Evolutionary conservation across 352 stramenopile species (phyloP).

Genomic region (Phytophthora citrophthora): DNA sequence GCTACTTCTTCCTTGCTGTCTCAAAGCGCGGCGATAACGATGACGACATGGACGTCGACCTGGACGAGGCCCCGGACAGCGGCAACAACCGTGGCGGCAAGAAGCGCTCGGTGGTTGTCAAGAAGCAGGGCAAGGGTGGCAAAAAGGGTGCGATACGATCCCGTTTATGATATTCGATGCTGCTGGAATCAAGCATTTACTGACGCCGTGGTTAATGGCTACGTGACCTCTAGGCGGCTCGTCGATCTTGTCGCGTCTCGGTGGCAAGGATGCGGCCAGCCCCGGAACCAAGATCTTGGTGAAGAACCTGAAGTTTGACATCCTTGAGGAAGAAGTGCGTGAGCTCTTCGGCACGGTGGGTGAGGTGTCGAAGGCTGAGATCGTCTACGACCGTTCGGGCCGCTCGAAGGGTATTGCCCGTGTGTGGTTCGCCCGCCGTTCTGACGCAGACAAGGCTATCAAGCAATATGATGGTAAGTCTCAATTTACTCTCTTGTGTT

Average conservation of each 20-base stretch:
- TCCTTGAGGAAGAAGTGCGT: conserved; percentile 81
- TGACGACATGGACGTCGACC: conserved; percentile 70
- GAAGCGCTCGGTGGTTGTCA: conserved; percentile 64
- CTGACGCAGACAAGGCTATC: conserved; percentile 79
- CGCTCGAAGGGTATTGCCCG: conserved; percentile 81
- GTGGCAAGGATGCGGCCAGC: conserved; percentile 47
- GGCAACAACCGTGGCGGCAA: conserved; percentile 46
- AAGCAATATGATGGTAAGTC: conserved; percentile 81
- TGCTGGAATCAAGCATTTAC: not conserved
- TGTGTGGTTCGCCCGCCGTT: conserved; percentile 75
- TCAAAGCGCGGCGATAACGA: conserved; percentile 46
- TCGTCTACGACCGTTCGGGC: conserved; percentile 85
- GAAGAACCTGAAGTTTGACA: conserved; percentile 88
- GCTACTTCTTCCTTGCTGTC: conserved; percentile 38
- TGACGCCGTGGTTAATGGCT: conserved; percentile 18
- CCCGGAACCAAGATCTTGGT: conserved; percentile 79
- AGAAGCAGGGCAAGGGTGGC: conserved; percentile 46
- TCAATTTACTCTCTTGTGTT: not conserved
- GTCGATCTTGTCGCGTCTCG: conserved; percentile 76
- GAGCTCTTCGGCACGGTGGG: conserved; percentile 83
- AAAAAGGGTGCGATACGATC: conserved; percentile 59
- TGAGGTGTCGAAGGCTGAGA: conserved; percentile 80
- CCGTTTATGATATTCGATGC: not conserved
- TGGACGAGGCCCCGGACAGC: conserved; percentile 42
- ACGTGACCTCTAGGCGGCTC: conserved; percentile 25